Percentiles rank a stretch among this genome's conserved stretches.
phyloP scores from a whole-genome alignment of 352 stramenopile genomes.

The Pythium coloratum region DNA sequence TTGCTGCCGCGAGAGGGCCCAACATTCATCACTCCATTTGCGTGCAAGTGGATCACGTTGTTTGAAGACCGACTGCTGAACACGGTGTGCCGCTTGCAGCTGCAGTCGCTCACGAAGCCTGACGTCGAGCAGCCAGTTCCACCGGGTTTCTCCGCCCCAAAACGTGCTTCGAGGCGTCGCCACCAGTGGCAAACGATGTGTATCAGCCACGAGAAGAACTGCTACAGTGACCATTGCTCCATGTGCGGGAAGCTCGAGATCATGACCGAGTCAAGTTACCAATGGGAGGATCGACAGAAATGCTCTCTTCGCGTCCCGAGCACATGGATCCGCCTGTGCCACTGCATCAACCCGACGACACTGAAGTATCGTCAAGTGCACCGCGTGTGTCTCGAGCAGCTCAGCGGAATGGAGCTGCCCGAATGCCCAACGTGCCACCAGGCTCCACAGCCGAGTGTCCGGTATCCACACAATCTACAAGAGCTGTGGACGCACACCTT shows the following conservation, averaged over 20 bases:
- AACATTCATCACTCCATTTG: conserved; percentile 15
- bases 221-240: conserved; percentile 37
- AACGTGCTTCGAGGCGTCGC: conserved; percentile 14
- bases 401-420: not conserved
- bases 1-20: not conserved
- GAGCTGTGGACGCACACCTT: conserved; percentile 37
- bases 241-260: conserved; percentile 38
- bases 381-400: conserved; percentile 37
- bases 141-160: not conserved
- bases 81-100: conserved; percentile 18
- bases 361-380: conserved; percentile 28
- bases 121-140: conserved; percentile 1
- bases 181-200: conserved; percentile 35
- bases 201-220: conserved; percentile 26
- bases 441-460: conserved; percentile 7
- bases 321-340: conserved; percentile 49
- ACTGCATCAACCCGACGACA: conserved; percentile 36
- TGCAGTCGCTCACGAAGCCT: not conserved
- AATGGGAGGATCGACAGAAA: conserved; percentile 35
- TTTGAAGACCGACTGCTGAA: conserved; percentile 24
- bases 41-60: conserved; percentile 17
- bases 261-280: conserved; percentile 21
- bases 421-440: conserved; percentile 24
- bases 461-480: conserved; percentile 28
- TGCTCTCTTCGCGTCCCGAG: conserved; percentile 33